Base-by-base conservation (phyloP, 2,329 filamentous ascomycete species). In the Celoporthe dispersa region DNA sequence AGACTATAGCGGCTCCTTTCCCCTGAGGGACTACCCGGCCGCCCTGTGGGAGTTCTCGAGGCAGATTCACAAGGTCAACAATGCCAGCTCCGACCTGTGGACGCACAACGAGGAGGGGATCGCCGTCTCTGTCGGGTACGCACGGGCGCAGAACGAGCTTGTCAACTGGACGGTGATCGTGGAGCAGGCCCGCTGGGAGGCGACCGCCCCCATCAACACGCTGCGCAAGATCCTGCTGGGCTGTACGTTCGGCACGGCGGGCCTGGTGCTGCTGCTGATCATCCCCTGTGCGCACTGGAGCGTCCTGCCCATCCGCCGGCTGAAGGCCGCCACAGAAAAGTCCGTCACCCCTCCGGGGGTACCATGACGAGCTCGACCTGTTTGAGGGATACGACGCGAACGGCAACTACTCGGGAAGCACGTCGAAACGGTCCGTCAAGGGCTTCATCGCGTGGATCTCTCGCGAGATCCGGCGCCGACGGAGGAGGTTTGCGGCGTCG, bases 121-220 rank as follows among this genome's bases (percentile, higher is more conserved):
- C 12, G 78, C 81, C 4, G 93, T 98, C 1, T 91, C 93, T 14
- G 90, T 94, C n/a, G 94, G 94, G 31, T 95, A 90, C 75, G 92
- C 93, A 9, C 85, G 91, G 14, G 89, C 92, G 0, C 85, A 87
- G 67, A 93, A 86, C 6, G 78, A 81, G 0, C 81, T 97, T 66
- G 92, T 92, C 9, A 88, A 95, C 75, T 98, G 94, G 94, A 89
- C 92, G 6, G 82, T 98, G 3, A 75, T 97, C 2, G 87, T 97
- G 0, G 94, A 97, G 77, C 91, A 96, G 78, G 84, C 88, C 2
- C 88, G 89, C 72, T 78, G 79, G 31, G 94, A 97, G 79, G 93
- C 94, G 0, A 94, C 92, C 81, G 84, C 85, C 9, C 92, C 94
- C 0, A 94, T 97, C 69, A 81, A 84, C 37, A 90, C 88, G 28